Evolutionary conservation across 2,329 filamentous ascomycete genomes (phyloP), one percentile per base, ranked within the genome.

Genomic region (Monosporascus ibericus): DNA sequence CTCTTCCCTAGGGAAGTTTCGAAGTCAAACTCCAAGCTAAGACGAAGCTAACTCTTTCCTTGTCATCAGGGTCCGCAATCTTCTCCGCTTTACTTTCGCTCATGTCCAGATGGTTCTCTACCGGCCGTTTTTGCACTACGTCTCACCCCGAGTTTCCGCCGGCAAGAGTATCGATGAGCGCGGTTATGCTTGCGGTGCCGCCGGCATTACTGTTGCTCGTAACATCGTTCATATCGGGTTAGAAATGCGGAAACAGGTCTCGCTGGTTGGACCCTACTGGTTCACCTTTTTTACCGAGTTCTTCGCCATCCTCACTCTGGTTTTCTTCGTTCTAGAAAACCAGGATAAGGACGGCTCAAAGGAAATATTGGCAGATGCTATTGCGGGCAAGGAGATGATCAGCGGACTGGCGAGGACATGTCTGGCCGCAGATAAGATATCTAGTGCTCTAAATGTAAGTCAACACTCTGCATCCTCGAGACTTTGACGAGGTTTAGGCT

Each of bases 371-470:
- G 86, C 86, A 50, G 92, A 97, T 70, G 92, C 92, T 0, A 79
- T 85, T 55, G 87, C 90, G 57, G 94, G 92, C 18, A 88, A 88
- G 64, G 86, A 92, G 58, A 89, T 92, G 56, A 81, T 97, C 55
- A 82, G 85, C 48, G 85, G 84, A 17, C 78, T 97, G 53, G 87
- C 91, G 3, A 85, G 88, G 62, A 86, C 87, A 62, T 96, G 91
- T 65, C 80, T 95, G 77, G 91, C 92, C 37, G 94, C 94, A 3
- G 90, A 96, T 66, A 80, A 90, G 55, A 94, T 95, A 63, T 90
- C 88, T 1, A 79, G 77, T 46, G 87, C 89, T 40, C 77, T 99
- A 27, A 81, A 84, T 65, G 90, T 92, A 77, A 68, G 82, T 72
- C 5, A 42, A 44, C 42, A 50, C 25, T 8, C 30, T 24, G 47